Evolutionary conservation across 2,329 filamentous ascomycete species (phyloP).

Genomic region (Monosporascus sp.): DNA sequence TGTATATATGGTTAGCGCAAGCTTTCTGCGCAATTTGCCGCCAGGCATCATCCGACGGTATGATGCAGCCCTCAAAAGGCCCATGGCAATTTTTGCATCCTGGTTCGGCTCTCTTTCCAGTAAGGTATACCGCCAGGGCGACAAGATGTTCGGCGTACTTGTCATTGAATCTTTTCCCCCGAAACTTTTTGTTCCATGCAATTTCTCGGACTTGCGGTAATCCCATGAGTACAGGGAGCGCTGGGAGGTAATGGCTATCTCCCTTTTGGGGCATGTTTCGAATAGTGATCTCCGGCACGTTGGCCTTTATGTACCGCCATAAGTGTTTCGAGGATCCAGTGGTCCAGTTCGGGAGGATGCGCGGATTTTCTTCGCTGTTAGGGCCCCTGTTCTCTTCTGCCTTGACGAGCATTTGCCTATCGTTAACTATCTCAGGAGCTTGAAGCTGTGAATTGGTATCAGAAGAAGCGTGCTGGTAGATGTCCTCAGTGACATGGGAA

Average conservation of each 20-base stretch:
- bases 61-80: conserved; percentile 2
- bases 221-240: background rate
- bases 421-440: no score
- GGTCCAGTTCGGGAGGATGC: no score
- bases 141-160: background rate
- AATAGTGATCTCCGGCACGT: background rate
- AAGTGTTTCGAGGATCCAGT: background rate
- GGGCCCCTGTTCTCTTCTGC: no score
- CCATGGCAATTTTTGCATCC: conserved; percentile 2
- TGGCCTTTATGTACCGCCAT: background rate
- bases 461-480: no score
- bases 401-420: no score
- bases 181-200: conserved; percentile 6
- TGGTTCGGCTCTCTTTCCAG: background rate
- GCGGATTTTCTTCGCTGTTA: no score
- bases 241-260: background rate
- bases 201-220: background rate
- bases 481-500: no score
- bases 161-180: conserved; percentile 9
- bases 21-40: background rate
- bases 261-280: background rate
- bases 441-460: no score
- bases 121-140: conserved; percentile 1
- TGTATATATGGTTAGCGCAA: conserved; percentile 4
- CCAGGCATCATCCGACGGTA: background rate